phyloP scores from a whole-genome alignment of 2,329 filamentous ascomycete species.

The Cytospora piceicola region DNA sequence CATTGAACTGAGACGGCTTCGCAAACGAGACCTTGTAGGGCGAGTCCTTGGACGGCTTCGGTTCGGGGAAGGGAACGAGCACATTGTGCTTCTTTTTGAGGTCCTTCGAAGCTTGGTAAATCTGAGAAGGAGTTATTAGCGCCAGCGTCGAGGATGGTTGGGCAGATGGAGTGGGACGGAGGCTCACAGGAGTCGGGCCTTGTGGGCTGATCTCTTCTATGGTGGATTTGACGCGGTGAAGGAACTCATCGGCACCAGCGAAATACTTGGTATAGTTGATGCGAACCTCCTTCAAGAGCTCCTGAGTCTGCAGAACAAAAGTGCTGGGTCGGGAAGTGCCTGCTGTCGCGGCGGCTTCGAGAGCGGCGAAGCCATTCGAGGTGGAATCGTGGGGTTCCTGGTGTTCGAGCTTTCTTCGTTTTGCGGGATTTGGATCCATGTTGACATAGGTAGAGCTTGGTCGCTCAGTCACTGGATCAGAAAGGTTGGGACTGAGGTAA shows the following conservation, averaged over 20 bases:
- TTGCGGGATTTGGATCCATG: constrained; percentile 41
- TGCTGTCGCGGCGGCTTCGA: constrained; percentile 38
- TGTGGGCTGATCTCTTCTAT: constrained; percentile 57
- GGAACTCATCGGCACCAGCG: constrained; percentile 51
- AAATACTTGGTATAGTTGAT: constrained; percentile 56
- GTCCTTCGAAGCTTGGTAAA: constrained; percentile 68
- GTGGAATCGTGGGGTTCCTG: constrained; percentile 18
- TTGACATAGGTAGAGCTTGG: constrained; percentile 6
- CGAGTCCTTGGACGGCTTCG: constrained; percentile 72
- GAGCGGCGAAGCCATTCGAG: constrained; percentile 29
- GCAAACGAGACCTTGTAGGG: constrained; percentile 82
- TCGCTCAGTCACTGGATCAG: neutral
- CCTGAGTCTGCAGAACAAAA: constrained; percentile 63
- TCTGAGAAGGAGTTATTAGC: constrained; percentile 47
- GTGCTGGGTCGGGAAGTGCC: constrained; percentile 49
- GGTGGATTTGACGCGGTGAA: constrained; percentile 56
- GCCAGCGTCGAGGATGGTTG: neutral
- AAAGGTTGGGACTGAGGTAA: neutral
- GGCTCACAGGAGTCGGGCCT: constrained; percentile 54
- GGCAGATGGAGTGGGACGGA: neutral
- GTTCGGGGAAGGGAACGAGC: constrained; percentile 82
- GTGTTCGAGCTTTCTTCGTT: constrained; percentile 42
- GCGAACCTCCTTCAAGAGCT: constrained; percentile 59
- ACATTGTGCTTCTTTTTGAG: constrained; percentile 71
- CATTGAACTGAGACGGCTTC: constrained; percentile 78